Evolutionary conservation across 148 eudicot genomes (phyloP).

Genomic region (Fagopyrum esculentum): DNA sequence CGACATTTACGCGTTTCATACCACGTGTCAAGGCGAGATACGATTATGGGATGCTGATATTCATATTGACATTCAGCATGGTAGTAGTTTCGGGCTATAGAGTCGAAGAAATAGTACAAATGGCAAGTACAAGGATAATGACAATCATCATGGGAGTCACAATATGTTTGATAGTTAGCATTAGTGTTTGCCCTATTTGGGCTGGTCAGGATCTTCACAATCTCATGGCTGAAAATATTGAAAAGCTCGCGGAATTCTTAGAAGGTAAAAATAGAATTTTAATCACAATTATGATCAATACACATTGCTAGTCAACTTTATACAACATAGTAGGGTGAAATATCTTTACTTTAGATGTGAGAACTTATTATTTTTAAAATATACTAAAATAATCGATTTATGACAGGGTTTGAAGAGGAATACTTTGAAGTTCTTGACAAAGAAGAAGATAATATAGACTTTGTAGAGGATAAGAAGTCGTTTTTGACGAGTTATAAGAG

Average conservation of each 20-base stretch:
- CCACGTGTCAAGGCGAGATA: slow-evolving; percentile 56
- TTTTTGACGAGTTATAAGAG: slow-evolving; percentile 7
- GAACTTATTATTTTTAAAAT: background rate
- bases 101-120: slow-evolving; percentile 21
- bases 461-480: background rate
- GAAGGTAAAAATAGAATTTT: slow-evolving; percentile 29
- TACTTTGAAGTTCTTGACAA: background rate
- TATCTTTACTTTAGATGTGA: no score
- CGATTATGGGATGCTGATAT: slow-evolving; percentile 60
- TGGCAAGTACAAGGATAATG: slow-evolving; percentile 30
- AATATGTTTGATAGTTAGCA: slow-evolving; percentile 27
- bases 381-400: background rate
- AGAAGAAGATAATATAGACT: background rate
- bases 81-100: slow-evolving; percentile 50
- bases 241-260: slow-evolving; percentile 32
- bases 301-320: background rate
- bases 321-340: no score
- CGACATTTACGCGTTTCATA: slow-evolving; percentile 53
- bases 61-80: slow-evolving; percentile 58
- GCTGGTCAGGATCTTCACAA: slow-evolving; percentile 54
- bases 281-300: background rate
- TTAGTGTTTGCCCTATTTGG: slow-evolving; percentile 42
- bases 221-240: slow-evolving; percentile 25
- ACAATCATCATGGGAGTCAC: slow-evolving; percentile 36
- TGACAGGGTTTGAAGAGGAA: slow-evolving; percentile 1